These are phyloP conservation scores for Ceratocystis huliohia DNA, from an alignment of 2,329 filamentous ascomycete genomes.

Conservation along the genomic window DNA sequence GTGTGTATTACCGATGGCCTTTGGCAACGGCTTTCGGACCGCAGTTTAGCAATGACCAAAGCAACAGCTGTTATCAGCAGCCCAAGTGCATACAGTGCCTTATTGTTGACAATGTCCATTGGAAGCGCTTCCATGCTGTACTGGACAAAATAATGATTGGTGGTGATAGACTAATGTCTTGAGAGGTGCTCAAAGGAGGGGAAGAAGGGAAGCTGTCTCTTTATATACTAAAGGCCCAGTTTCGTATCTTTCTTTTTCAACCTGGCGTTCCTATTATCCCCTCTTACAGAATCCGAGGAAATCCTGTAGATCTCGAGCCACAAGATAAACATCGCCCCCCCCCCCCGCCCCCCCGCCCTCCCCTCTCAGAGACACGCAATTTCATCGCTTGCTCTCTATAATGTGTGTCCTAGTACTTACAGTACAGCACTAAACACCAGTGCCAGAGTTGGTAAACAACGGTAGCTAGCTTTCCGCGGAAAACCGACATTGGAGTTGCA, in stretches of 20 bases:
- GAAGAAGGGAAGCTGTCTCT: not conserved
- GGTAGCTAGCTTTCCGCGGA: not conserved
- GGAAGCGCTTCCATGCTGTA: not conserved
- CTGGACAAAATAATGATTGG: not conserved
- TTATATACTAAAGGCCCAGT: not conserved
- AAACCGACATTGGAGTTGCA: not conserved
- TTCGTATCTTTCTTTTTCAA: not conserved
- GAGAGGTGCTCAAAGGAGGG: not conserved
- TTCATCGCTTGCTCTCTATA: not conserved
- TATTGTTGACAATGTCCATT: not conserved
- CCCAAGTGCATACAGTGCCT: slow-evolving; percentile 8
- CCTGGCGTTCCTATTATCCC: not conserved
- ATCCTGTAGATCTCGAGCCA: not conserved
- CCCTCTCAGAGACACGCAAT: not conserved
- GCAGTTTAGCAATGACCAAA: slow-evolving; percentile 7
- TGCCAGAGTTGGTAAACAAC: too few species aligned
- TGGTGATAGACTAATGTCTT: not conserved
- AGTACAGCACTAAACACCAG: not conserved
- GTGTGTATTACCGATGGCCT: not conserved
- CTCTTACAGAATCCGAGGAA: not conserved
- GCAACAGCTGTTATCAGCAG: slow-evolving; percentile 7
- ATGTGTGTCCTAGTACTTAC: not conserved
- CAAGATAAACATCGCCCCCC: not conserved
- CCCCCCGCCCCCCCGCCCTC: too few species aligned
- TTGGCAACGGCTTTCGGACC: not conserved